These are phyloP conservation scores for Aphanocladium album DNA, from an alignment of 2,329 filamentous ascomycete species.

Conservation along the genomic window DNA sequence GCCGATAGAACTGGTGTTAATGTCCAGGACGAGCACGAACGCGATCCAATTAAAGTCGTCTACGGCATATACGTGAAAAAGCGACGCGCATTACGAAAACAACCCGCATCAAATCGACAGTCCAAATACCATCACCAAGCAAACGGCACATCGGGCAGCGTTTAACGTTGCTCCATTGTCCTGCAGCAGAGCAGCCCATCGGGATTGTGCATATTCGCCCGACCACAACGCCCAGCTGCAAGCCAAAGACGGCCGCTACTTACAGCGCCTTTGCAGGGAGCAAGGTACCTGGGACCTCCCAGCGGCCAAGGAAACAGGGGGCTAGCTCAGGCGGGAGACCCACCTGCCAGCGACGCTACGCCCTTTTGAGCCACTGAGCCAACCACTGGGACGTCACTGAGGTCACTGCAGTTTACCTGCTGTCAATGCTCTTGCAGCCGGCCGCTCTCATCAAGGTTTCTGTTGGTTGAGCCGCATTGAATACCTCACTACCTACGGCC, in stretches of 20 bases:
- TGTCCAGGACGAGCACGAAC: neutral
- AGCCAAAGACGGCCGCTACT: no score
- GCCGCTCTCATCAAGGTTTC: no score
- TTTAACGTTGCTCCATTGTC: neutral
- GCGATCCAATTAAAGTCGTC: neutral
- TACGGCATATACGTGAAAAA: neutral
- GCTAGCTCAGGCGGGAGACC: conserved; percentile 3
- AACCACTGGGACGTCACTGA: neutral
- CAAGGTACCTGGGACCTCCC: neutral
- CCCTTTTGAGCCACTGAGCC: neutral
- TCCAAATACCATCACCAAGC: neutral
- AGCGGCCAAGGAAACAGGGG: neutral
- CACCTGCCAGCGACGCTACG: neutral
- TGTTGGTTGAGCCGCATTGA: no score
- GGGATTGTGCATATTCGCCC: neutral
- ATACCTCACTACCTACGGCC: no score
- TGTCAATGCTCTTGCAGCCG: no score
- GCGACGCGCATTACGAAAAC: neutral
- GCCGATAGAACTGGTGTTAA: conserved; percentile 7
- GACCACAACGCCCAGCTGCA: neutral
- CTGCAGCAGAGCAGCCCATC: neutral
- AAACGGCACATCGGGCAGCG: conserved; percentile 1
- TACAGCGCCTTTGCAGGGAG: no score
- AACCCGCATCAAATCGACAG: neutral
- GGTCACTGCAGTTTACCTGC: neutral